Evolutionary conservation across 2,329 filamentous ascomycete genomes (phyloP).

Genomic region (Bipolaris cookei): DNA sequence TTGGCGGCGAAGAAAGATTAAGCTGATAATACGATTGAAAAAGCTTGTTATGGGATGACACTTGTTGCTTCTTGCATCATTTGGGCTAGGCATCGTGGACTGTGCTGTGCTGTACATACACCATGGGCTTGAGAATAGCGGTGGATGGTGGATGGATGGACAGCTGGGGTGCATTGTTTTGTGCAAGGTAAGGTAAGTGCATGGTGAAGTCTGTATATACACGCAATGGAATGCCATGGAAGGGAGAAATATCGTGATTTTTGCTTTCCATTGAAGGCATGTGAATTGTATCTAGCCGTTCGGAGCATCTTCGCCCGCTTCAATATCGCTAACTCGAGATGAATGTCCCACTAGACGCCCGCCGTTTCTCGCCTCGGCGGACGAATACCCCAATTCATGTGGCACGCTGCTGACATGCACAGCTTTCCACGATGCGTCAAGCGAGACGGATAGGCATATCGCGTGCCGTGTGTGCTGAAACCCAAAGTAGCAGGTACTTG

Average conservation of each 20-base stretch:
- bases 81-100: slow-evolving; percentile 19
- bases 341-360: not conserved
- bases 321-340: not conserved
- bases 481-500: not conserved
- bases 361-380: not conserved
- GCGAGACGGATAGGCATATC: not conserved
- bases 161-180: too few species aligned
- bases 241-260: not conserved
- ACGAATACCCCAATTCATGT: not conserved
- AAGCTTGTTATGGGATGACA: not conserved
- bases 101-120: not conserved
- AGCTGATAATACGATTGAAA: not conserved
- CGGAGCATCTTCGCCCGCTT: not conserved
- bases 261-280: not conserved
- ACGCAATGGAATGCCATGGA: not conserved
- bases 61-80: slow-evolving; percentile 5
- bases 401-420: not conserved
- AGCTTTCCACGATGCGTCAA: not conserved
- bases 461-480: not conserved
- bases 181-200: too few species aligned
- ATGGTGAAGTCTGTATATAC: not conserved
- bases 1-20: not conserved
- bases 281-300: not conserved
- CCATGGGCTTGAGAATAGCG: not conserved
- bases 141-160: too few species aligned